phyloP scores from a whole-genome alignment of 371 early-diverging fungal species.

The Mortierella sp. region DNA sequence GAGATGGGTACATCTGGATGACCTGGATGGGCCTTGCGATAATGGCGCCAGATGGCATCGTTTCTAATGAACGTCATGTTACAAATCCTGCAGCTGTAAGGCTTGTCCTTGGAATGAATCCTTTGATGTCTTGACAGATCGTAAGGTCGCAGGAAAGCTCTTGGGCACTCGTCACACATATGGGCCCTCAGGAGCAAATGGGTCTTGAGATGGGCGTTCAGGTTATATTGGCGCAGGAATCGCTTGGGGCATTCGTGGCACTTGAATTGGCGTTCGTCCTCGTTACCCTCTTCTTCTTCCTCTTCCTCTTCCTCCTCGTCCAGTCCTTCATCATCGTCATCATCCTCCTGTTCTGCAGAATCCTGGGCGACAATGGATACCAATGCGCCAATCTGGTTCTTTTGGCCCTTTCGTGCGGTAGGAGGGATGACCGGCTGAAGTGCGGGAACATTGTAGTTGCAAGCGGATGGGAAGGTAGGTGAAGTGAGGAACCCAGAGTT shows the following conservation, averaged over 20 bases:
- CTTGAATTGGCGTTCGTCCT: conserved; percentile 26
- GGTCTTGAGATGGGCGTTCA: conserved; percentile 47
- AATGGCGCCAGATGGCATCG: conserved; percentile 52
- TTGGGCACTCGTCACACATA: conserved; percentile 16
- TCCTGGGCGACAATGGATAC: neutral
- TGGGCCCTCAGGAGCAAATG: conserved; percentile 14
- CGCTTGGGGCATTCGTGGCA: conserved; percentile 25
- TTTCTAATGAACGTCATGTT: conserved; percentile 36
- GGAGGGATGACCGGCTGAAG: no score
- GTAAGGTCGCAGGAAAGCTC: conserved; percentile 34
- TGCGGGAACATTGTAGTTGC: no score
- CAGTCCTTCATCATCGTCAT: conserved; percentile 1
- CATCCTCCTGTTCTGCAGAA: neutral
- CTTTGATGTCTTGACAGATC: conserved; percentile 45
- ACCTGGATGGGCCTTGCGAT: conserved; percentile 26
- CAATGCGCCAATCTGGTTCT: no score
- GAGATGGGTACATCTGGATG: conserved; percentile 40
- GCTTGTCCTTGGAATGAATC: conserved; percentile 40
- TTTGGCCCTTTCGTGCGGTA: no score
- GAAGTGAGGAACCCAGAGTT: neutral
- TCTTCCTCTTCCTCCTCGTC: conserved; percentile 4
- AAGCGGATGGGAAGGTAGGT: no score
- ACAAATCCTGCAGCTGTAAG: conserved; percentile 36
- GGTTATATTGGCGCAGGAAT: conserved; percentile 46
- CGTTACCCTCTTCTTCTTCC: neutral